Percentiles rank a stretch among this genome's conserved stretches.
Conservation (phyloP, 148 eudicot species). For the Mesembryanthemum crystallinum region DNA sequence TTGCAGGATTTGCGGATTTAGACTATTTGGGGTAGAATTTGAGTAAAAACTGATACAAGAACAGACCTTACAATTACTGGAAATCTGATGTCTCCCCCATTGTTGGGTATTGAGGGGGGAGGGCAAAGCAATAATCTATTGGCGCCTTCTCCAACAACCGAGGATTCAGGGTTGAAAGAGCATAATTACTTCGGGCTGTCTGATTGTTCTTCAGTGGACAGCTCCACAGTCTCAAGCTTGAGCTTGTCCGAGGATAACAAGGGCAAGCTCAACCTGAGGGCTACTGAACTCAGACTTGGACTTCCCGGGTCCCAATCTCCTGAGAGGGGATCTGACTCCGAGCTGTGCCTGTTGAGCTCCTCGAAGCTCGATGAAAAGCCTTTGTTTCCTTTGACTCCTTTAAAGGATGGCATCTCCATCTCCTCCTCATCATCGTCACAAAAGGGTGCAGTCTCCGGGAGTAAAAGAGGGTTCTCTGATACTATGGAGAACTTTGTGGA, state of each 20-base stretch:
- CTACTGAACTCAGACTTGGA: constrained; percentile 90
- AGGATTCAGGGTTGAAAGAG: constrained; percentile 53
- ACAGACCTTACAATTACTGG: constrained; percentile 4
- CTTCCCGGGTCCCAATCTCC: constrained; percentile 94
- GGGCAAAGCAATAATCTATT: constrained; percentile 47
- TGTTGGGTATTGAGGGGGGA: constrained; percentile 66
- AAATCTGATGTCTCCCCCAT: constrained; percentile 71
- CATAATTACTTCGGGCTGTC: constrained; percentile 77
- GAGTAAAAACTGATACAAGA: not conserved
- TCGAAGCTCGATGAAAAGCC: constrained; percentile 75
- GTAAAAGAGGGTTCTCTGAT: constrained; percentile 82
- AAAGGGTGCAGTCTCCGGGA: constrained; percentile 64
- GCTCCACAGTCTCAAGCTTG: constrained; percentile 50
- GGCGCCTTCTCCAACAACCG: constrained; percentile 43
- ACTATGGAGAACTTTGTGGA: constrained; percentile 47
- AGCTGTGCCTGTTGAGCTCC: constrained; percentile 39
- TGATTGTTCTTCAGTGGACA: constrained; percentile 77
- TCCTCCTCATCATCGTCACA: constrained; percentile 34
- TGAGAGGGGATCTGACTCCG: constrained; percentile 45
- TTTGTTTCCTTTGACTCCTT: constrained; percentile 76
- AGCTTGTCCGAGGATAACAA: constrained; percentile 50
- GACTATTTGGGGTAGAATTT: not conserved
- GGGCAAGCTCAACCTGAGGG: constrained; percentile 64
- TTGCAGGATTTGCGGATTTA: constrained; percentile 4
- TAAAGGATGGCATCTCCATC: constrained; percentile 52